Evolutionary conservation across 2,329 filamentous ascomycete species (phyloP), one percentile per base, ranked within the genome.

Genomic region (Verticillium zaregamsianum): DNA sequence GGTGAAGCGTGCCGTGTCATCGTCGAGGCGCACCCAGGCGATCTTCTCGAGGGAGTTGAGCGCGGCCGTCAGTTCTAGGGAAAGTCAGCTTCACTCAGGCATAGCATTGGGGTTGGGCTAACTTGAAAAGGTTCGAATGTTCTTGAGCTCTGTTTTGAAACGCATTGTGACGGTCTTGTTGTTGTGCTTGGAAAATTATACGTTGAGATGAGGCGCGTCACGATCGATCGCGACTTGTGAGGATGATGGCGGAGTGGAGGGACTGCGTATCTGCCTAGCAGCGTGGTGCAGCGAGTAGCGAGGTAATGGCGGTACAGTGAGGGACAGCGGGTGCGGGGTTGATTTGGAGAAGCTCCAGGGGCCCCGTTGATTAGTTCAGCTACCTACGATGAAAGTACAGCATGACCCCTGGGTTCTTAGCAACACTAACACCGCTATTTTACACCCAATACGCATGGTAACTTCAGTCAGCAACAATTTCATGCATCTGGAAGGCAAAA

Each of bases 1-100:
- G 63, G 95, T 98, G 78, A 99, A 97, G 68, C 93, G 93, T 61
- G 94, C 89, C 61, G 89, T 89, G 63, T 93, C 89, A 77, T 96
- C 87, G 77, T 94, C 92, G 37, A 99, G 86, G 67, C 93, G 90
- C 66, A 97, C 83, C 93, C 93, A 97, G 55, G 91, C 92, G 65
- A 96, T 89, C 75, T 94, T 93, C 67, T 93, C 92, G 35, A 90
- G 78, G 2, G 86, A 85, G 62, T 82, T 85, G 64, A 90, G 79
- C 15, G 87, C 87, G 12, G 85, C 84, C 2, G 85, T 85, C 66
- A 90, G 82, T 71, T 89, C 87, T 89, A 66, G 17, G n/a, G 25
- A 20, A 45, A 32, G 60, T 2, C 68, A 59, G 3, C 17, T 40
- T 25, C 39, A 12, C 35, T 28, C 17, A 31, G 9, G 33, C 17